Percentiles rank a stretch among this genome's conserved stretches.
phyloP scores from a whole-genome alignment of 2,329 filamentous ascomycete species.

The Penicillium sp. region DNA sequence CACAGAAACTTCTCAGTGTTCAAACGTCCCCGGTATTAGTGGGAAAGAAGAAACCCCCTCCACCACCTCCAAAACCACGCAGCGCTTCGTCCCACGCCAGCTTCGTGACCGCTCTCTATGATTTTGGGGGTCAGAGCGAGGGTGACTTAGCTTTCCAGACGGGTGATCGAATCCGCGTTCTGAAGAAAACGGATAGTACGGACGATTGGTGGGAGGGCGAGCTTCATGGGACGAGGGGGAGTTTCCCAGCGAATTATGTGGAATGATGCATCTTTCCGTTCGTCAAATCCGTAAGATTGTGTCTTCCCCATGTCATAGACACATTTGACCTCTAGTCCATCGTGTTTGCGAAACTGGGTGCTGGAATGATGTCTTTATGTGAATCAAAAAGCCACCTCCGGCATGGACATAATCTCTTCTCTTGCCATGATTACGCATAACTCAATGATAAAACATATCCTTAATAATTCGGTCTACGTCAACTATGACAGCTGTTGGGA shows the following conservation, averaged over 20 bases:
- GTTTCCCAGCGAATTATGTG: slow-evolving; percentile 85
- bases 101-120: slow-evolving; percentile 74
- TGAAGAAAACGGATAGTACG: slow-evolving; percentile 77
- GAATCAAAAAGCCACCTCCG: not conserved
- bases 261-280: slow-evolving; percentile 33
- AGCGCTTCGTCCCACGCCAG: slow-evolving; percentile 47
- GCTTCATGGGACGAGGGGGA: slow-evolving; percentile 68
- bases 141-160: slow-evolving; percentile 77
- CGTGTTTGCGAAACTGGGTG: not conserved
- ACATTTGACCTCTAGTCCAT: not conserved
- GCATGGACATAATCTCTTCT: not conserved
- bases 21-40: slow-evolving; percentile 41
- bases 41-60: slow-evolving; percentile 75
- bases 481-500: not conserved
- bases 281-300: not conserved
- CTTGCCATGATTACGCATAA: not conserved
- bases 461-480: not conserved
- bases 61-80: slow-evolving; percentile 71
- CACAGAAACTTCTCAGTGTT: not conserved
- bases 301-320: not conserved
- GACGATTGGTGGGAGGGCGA: slow-evolving; percentile 92
- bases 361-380: not conserved
- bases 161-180: slow-evolving; percentile 75
- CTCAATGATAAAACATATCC: not conserved
- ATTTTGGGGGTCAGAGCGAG: slow-evolving; percentile 70